phyloP scores from a whole-genome alignment of 805 yeast species.

The Saturnispora saitoi region DNA sequence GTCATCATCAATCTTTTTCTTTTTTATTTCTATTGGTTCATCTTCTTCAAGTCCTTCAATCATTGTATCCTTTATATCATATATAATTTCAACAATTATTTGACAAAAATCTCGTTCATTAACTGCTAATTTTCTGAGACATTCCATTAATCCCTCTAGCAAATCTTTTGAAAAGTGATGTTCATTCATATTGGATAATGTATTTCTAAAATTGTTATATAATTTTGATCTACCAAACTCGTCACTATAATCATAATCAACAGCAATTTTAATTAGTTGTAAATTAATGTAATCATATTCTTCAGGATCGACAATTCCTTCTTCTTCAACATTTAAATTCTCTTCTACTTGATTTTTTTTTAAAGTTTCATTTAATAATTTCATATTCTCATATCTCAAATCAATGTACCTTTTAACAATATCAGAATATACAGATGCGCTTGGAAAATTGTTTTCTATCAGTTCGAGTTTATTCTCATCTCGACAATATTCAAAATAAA shows the following conservation, averaged over 20 bases:
- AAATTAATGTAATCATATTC: slow-evolving; percentile 67
- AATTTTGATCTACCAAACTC: slow-evolving; percentile 82
- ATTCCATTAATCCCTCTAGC: slow-evolving; percentile 49
- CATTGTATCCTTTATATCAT: slow-evolving; percentile 71
- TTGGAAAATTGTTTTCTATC: slow-evolving; percentile 69
- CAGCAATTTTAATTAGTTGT: slow-evolving; percentile 61
- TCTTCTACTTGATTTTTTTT: slow-evolving; percentile 20
- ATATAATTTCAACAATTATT: slow-evolving; percentile 76
- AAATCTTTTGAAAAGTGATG: slow-evolving; percentile 39
- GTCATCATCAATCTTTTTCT: slow-evolving; percentile 16
- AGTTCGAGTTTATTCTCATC: slow-evolving; percentile 42
- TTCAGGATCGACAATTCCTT: slow-evolving; percentile 36
- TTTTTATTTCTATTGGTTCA: slow-evolving; percentile 3
- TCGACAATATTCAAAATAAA: slow-evolving; percentile 57
- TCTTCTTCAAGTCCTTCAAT: slow-evolving; percentile 25
- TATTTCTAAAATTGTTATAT: slow-evolving; percentile 48
- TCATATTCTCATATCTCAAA: slow-evolving; percentile 30
- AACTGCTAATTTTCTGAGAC: slow-evolving; percentile 61
- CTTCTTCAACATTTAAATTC: slow-evolving; percentile 13
- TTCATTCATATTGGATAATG: slow-evolving; percentile 45
- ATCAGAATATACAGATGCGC: slow-evolving; percentile 61
- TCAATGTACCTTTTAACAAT: slow-evolving; percentile 48
- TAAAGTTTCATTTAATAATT: slow-evolving; percentile 8
- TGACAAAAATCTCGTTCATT: slow-evolving; percentile 79
- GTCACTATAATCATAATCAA: slow-evolving; percentile 76